Conservation (phyloP, 345 rosid genomes). For the Camelina sativa region DNA sequence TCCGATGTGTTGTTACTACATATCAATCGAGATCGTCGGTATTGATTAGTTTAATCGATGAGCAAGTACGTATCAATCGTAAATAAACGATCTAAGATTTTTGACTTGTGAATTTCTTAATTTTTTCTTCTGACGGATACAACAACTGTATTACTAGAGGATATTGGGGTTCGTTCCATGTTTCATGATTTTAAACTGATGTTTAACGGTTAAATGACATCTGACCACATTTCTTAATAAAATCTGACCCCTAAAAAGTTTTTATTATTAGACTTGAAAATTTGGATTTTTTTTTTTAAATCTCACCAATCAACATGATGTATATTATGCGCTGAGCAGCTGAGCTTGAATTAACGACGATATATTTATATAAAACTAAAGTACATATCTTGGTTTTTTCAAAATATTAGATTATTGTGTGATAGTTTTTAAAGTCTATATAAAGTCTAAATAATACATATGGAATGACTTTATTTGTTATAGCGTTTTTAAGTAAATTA, state of each 20-base stretch:
- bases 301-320: not conserved
- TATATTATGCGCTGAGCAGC: no score
- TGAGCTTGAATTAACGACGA: not conserved
- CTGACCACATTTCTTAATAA: not conserved
- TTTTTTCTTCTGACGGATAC: not conserved
- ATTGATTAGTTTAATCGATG: constrained; percentile 1
- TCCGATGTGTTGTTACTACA: constrained; percentile 12
- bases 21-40: constrained; percentile 9
- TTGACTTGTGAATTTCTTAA: not conserved
- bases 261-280: not conserved
- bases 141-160: not conserved
- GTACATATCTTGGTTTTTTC: no score
- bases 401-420: no score
- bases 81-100: not conserved
- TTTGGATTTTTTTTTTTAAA: no score
- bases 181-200: not conserved
- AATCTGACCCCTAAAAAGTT: not conserved
- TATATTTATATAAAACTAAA: no score
- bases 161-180: not conserved
- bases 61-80: not conserved
- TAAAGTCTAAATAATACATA: no score
- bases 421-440: no score
- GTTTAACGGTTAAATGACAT: not conserved
- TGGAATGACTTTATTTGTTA: no score
- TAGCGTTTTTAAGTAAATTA: no score